phyloP scores from a whole-genome alignment of 1,284 basidiomycete genomes.

The Pseudozyma sp. region DNA sequence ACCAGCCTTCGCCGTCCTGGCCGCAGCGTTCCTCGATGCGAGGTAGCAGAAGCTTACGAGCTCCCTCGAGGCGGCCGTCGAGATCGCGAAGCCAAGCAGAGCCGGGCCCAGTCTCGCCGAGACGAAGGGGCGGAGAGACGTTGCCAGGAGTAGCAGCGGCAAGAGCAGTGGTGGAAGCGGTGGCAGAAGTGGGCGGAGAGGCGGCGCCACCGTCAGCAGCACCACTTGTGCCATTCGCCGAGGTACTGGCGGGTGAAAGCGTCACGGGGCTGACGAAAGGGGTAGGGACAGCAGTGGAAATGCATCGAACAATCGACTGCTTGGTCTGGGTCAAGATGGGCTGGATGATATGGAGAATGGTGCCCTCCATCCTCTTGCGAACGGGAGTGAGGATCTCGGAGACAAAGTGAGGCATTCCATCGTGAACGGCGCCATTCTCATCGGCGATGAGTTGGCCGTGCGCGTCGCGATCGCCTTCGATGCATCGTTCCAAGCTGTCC shows the following conservation, averaged over 20 bases:
- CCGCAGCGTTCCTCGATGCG: constrained; percentile 64
- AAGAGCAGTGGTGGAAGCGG: constrained; percentile 4
- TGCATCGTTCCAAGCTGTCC: constrained; percentile 65
- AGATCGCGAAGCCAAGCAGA: constrained; percentile 63
- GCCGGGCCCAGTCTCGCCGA: constrained; percentile 31
- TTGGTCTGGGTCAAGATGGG: constrained; percentile 61
- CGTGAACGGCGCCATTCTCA: constrained; percentile 48
- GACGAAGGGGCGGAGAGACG: constrained; percentile 35
- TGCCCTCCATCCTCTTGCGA: constrained; percentile 66
- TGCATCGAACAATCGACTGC: constrained; percentile 50
- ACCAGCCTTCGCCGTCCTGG: constrained; percentile 66
- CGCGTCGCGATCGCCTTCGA: constrained; percentile 59
- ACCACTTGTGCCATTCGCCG: constrained; percentile 9
- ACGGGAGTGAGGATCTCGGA: constrained; percentile 67
- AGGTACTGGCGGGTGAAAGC: constrained; percentile 45
- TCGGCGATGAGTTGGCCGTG: constrained; percentile 53
- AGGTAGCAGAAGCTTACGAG: constrained; percentile 57
- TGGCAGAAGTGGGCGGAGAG: constrained; percentile 20
- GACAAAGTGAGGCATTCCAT: constrained; percentile 64
- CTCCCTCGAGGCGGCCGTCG: constrained; percentile 62
- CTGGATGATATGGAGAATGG: constrained; percentile 67
- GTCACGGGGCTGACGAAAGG: constrained; percentile 53
- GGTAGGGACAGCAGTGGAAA: constrained; percentile 50
- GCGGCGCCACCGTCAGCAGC: constrained; percentile 10
- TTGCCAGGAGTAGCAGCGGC: constrained; percentile 20